Base-by-base conservation (phyloP, 1,284 basidiomycete species). In the Neonothopanus nambi region DNA sequence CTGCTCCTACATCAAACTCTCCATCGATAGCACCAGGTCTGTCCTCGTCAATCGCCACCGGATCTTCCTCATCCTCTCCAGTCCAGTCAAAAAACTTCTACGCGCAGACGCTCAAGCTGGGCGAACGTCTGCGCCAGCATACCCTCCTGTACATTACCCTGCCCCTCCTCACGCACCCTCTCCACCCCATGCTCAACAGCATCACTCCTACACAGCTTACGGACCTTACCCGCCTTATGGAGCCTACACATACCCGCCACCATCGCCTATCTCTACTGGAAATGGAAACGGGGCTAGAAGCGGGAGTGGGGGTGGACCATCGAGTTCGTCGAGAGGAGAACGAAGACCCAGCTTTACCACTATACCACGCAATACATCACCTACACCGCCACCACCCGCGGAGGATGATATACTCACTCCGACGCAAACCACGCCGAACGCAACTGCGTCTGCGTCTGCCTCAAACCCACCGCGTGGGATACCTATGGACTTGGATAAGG, bases 51-150 rank as follows among this genome's bases (percentile, higher is more conserved):
- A 52, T 58, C 11, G 26, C 26, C 5, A 28, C 11, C 11, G 26
- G 26, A 28, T 28, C 26, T 28, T 28, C 26, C 5, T 5, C 26
- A 5, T 28, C 26, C 11, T 28, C 26, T 28, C 26, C 26, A 35
- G 48, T 50, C 43, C 72, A 72, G 70, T 63, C 72, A 78, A 78
- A 78, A 78, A 78, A 78, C 67, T 76, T 52, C 69, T 65, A 61
- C 72, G 75, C 75, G 76, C 76, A 77, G 76, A 76, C 70, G 75
- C 70, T 73, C 72, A 72, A 55, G 60, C 74, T 73, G 75, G 76
- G 76, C 75, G 73, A 74, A 69, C 71, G 75, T 75, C 76, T 77
- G 76, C 76, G 76, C 73, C 68, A 58, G 68, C 35, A 35, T 26
- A 23, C 33, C 37, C 38, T 30, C 53, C 23, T 23, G 23, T 36